Evolutionary conservation across 176 grass and related monocot genomes (phyloP), one percentile per base, ranked within the genome.

Genomic region (Pontederia crassipes): DNA sequence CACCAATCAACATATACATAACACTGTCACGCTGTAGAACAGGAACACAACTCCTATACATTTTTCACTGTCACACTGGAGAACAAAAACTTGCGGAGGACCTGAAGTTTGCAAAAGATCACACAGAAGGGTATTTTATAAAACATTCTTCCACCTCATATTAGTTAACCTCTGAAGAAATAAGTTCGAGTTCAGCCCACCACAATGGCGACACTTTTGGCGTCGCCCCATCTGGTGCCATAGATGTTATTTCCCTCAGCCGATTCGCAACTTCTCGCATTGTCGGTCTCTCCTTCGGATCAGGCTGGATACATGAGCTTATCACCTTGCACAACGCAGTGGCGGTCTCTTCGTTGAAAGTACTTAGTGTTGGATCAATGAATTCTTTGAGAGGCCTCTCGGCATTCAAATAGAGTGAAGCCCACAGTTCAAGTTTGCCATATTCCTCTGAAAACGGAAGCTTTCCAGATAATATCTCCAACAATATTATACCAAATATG

Each of bases 161-260:
- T 11, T 47, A 79, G 51, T 29, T 78, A 49, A 71, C 67, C 20
- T 85, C 55, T 45, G 78, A 78, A 51, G 86, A 71, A 78, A 85
- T 83, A 67, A 96, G 90, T 80, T 96, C 91, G 10, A 96, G 84
- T 84, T 96, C 91, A 0, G 86, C 91, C 91, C 91, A 96, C 91
- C 91, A 96, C 45, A 96, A 70, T 2, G 86, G 86, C 12, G 86
- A 96, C 46, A 90, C 73, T 57, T 89, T 90, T 3, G 91, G 83
- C 15, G 66, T 85, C 12, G 83, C 83, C 8, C 75, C 78, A 15
- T 96, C 86, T 9, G 91, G 91, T 32, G 80, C 77, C 67, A 96
- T 13, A 4, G 61, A 50, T 0, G 87, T 79, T 65, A 85, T 81
- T 62, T 82, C 86, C 66, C 71, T 85, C 80, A 96, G 77, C 48